A percentile compares a stretch with the other conserved stretches of the same genome.
Evolutionary conservation across 2,329 filamentous ascomycete genomes (phyloP).

Genomic region (Xenosphaeropsis pyriputrescens): DNA sequence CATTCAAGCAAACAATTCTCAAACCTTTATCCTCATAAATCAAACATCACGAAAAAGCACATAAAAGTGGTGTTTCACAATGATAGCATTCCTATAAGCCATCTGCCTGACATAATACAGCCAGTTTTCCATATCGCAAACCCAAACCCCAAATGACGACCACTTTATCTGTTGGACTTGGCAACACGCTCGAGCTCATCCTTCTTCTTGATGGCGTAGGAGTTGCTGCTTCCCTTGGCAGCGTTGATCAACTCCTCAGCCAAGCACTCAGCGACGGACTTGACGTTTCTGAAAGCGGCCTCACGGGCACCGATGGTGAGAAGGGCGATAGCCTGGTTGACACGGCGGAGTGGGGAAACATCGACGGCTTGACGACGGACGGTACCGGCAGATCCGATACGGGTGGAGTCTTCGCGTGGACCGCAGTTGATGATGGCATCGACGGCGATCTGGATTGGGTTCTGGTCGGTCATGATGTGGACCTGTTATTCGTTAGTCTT

Average conservation of each 20-base stretch:
- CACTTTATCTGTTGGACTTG: slow-evolving; percentile 98
- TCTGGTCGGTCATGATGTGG: slow-evolving; percentile 99
- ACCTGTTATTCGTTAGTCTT: slow-evolving; percentile 42
- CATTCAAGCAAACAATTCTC: no score
- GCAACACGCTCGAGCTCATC: slow-evolving; percentile 99
- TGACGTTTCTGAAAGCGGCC: slow-evolving; percentile 99
- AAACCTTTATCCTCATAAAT: no score
- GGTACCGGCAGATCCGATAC: slow-evolving; percentile 98
- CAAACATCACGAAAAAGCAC: not conserved
- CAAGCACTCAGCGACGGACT: slow-evolving; percentile 98
- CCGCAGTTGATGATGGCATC: slow-evolving; percentile 99
- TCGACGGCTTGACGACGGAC: slow-evolving; percentile 99
- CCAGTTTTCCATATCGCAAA: slow-evolving; percentile 16
- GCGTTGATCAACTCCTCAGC: slow-evolving; percentile 99
- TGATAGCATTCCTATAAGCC: slow-evolving; percentile 11
- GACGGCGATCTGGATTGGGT: slow-evolving; percentile 98
- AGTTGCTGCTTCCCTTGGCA: slow-evolving; percentile 99
- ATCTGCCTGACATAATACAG: slow-evolving; percentile 19
- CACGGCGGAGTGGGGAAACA: slow-evolving; percentile 96
- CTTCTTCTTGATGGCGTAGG: slow-evolving; percentile 99
- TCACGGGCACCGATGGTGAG: slow-evolving; percentile 98
- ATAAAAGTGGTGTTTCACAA: slow-evolving; percentile 3
- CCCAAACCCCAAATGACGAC: slow-evolving; percentile 16
- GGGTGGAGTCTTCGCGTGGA: slow-evolving; percentile 98
- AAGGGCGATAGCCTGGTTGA: slow-evolving; percentile 99